Evolutionary conservation across 805 yeast species (phyloP), one percentile per base, ranked within the genome.

Genomic region (Vanderwaltozyma polyspora): DNA sequence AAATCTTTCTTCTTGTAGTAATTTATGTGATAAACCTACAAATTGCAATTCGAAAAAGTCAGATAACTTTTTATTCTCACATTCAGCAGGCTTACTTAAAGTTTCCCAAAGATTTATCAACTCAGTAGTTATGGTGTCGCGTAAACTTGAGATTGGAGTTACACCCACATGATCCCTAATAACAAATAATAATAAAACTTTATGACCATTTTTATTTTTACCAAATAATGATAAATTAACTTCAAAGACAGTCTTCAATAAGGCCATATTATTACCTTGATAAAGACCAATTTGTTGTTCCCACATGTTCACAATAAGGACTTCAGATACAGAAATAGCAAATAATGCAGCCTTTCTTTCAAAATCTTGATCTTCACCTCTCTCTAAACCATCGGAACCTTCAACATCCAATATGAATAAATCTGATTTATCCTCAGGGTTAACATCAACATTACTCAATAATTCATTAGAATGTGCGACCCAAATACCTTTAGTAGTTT

Each of bases 311-410:
- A 91, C 80, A 40, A 91, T 85, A 46, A 91, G 66, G 5, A 87
- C 76, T 52, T 91, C 97, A 12, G 91, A 76, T 0, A 95, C 87
- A 9, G 96, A 74, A 41, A 91, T 65, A 0, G 98, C 97, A 64
- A 91, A 91, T 28, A 91, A 63, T 0, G 97, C 97, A 1, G 95
- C 87, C 48, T 91, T 91, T 38, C 98, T 72, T 60, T 91, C 98
- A 57, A 91, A 91, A 60, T 91, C 98, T 59, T 91, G 96, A 59
- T 91, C 97, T 49, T 91, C 98, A 18, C 97, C 97, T 36, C 96
- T 72, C 60, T 91, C 98, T 40, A 95, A 72, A 32, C 98, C 97
- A 62, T 91, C 98, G 1, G 96, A 87, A 32, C 98, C 98, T 61
- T 91, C 98, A n/a, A 91, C 97, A 54, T 91, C 98, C 70, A 91